Conservation (phyloP, 176 grass and related monocot species). For the Rhynchospora breviuscula region DNA sequence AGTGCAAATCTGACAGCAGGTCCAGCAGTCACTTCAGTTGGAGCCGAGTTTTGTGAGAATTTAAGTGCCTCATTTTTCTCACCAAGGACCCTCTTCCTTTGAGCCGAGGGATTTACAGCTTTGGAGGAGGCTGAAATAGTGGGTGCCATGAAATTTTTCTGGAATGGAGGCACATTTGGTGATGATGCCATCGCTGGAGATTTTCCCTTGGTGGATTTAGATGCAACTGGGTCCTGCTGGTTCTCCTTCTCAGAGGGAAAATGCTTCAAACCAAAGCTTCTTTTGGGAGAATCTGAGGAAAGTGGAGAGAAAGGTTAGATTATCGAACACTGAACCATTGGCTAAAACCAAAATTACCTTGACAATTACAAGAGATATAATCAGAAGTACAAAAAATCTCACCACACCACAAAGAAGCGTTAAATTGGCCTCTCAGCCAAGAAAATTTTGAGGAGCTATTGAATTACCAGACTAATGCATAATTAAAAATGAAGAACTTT, state of each 20-base stretch:
- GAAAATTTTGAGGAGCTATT: neutral
- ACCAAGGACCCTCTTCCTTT: constrained; percentile 50
- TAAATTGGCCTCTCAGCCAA: neutral
- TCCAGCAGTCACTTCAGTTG: constrained; percentile 8
- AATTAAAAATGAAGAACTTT: no score
- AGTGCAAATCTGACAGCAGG: constrained; percentile 10
- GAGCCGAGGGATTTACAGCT: constrained; percentile 40
- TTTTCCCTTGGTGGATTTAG: constrained; percentile 28
- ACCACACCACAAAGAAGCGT: neutral
- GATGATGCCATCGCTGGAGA: constrained; percentile 19
- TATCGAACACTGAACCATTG: neutral
- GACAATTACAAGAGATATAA: neutral
- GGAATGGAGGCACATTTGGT: neutral
- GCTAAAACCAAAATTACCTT: neutral
- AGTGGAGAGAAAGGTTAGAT: neutral
- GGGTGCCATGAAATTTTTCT: constrained; percentile 91
- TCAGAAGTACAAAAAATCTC: neutral
- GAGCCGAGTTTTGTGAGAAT: constrained; percentile 26
- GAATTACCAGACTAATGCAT: neutral
- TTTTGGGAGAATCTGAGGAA: constrained; percentile 41
- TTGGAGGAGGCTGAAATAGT: constrained; percentile 88
- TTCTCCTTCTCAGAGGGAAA: constrained; percentile 48
- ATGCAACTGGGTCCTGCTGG: constrained; percentile 23
- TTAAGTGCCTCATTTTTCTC: constrained; percentile 46
- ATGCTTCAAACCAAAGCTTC: constrained; percentile 28